Evolutionary conservation across 768 basidiomycete genomes (phyloP), one percentile per base, ranked within the genome.

Genomic region (Boletus eberwhitei): DNA sequence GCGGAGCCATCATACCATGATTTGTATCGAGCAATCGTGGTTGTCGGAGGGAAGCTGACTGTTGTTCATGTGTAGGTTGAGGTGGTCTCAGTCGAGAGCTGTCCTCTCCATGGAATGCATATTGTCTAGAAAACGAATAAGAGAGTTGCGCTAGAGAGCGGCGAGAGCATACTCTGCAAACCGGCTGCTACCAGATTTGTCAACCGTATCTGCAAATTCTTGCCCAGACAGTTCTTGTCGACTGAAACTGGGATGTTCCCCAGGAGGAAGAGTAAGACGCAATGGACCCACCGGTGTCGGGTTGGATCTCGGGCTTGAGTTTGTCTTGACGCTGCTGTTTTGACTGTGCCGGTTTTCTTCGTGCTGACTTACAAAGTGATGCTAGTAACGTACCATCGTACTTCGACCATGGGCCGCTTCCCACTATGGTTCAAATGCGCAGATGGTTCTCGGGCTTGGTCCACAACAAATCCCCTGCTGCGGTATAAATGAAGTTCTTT

Each of bases 261-360:
- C 77, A 13, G 76, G 81, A 17, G 84, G 85, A 21, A 90, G 74
- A 3, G 88, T 91, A 35, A 91, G 75, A 66, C 90, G 73, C 59
- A 80, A 72, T 24, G 87, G 87, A 19, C 77, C 85, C 12, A 81
- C 53, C 17, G 86, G 84, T 1, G 81, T 82, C 4, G 68, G 60
- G 19, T 76, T 71, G 34, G 84, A 82, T 53, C 79, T 80, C 32
- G 88, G 85, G 62, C 87, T 90, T 2, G 88, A 87, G 44, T 69
- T 54, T 59, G 78, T 66, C 62, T 69, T 70, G 54, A 57, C 26
- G 42, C 62, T 60, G 29, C 55, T 37, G 39, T 49, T 61, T 57
- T 66, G 58, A 54, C 60, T 70, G 48, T 32, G 39, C 12, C 50
- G 4, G 24, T 53, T 39, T 53, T 52, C 42, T 48, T 52, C 5